Evolutionary conservation across 1,284 basidiomycete genomes (phyloP), one percentile per base, ranked within the genome.

Genomic region (Cryptococcus amylolentus): DNA sequence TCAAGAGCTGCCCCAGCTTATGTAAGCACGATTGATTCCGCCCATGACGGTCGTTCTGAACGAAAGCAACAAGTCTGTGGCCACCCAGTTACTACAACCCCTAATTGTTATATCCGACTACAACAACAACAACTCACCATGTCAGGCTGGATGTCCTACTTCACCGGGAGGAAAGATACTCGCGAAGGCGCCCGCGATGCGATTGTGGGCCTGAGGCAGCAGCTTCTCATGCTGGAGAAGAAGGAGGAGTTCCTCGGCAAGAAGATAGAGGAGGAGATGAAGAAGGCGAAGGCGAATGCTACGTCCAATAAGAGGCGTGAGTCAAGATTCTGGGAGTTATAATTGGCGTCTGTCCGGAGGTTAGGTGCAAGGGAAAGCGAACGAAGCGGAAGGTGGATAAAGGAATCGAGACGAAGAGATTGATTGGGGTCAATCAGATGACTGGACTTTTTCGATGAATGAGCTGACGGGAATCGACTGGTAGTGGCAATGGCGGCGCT

Each of bases 201-300:
- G 48, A 95, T 95, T 74, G 88, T 95, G 58, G 82, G 80, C 37
- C 81, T 95, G 66, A 84, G 92, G 68, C 86, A 91, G 78, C 89
- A 93, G 74, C 83, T 94, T 61, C 85, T 94, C 77, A 89, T 97
- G 86, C 87, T 98, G 66, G 93, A 98, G 84, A 99, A 98, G 90
- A 97, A 97, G 82, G 96, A 98, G 81, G 94, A 98, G 78, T 83
- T 91, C 78, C 81, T 98, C 63, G 87, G 89, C 82, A 93, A 91
- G 84, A 94, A 96, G 86, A 92, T 98, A 67, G 92, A 96, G 43
- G 93, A 97, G 61, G 95, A 98, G 75, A 70, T 86, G 68, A 86
- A 86, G 82, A 96, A 93, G 80, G 96, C 96, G 27, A 88, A 85
- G 77, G 86, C 88, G 23, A 95, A 97, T 76, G 94, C 91, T 37